Conservation (phyloP, 2,329 filamentous ascomycete genomes). For the Podosphaera xanthii region DNA sequence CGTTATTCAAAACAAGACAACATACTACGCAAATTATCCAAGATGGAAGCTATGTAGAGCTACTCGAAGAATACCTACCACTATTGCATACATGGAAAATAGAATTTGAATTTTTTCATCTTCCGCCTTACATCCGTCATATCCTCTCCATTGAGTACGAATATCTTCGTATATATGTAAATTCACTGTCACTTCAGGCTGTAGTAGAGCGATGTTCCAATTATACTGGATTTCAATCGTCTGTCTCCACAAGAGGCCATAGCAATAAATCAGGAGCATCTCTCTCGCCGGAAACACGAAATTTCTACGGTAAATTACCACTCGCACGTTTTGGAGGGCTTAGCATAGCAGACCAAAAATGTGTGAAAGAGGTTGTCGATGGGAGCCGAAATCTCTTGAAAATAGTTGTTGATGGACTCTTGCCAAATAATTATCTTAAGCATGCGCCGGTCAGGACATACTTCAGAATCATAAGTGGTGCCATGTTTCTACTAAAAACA, state of each 20-base stretch:
- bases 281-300: slow-evolving; percentile 39
- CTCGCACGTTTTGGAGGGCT: slow-evolving; percentile 41
- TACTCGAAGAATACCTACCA: slow-evolving; percentile 62
- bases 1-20: slow-evolving; percentile 67
- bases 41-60: slow-evolving; percentile 58
- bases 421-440: slow-evolving; percentile 54
- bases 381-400: slow-evolving; percentile 55
- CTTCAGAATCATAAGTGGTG: slow-evolving; percentile 66
- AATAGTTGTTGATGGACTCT: slow-evolving; percentile 53
- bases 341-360: slow-evolving; percentile 44
- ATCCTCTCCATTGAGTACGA: slow-evolving; percentile 89
- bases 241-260: slow-evolving; percentile 10
- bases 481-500: slow-evolving; percentile 67
- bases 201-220: slow-evolving; percentile 82
- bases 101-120: slow-evolving; percentile 57
- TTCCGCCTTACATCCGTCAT: slow-evolving; percentile 42
- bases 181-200: slow-evolving; percentile 80
- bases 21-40: slow-evolving; percentile 78
- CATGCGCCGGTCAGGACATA: slow-evolving; percentile 69
- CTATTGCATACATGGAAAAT: slow-evolving; percentile 57
- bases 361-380: slow-evolving; percentile 54
- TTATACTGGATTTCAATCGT: slow-evolving; percentile 30
- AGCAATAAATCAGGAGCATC: slow-evolving; percentile 16
- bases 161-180: slow-evolving; percentile 84
- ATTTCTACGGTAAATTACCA: slow-evolving; percentile 40